Evolutionary conservation across 2,329 filamentous ascomycete genomes (phyloP).

Genomic region (Phoma sp.): DNA sequence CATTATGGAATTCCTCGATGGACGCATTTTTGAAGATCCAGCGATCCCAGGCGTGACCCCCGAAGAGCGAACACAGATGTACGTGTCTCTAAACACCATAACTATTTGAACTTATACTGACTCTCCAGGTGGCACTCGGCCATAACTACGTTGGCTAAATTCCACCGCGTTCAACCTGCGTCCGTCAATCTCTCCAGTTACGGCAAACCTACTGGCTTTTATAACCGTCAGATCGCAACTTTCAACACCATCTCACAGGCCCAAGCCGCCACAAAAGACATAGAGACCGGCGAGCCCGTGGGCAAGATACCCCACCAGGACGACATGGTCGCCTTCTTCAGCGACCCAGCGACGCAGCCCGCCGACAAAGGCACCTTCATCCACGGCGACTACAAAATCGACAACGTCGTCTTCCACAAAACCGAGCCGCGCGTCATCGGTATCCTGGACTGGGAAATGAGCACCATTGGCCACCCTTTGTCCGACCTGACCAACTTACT

Average conservation of each 20-base stretch:
- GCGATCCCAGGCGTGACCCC: conserved; percentile 74
- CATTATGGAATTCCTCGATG: conserved; percentile 94
- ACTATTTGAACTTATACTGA: not conserved
- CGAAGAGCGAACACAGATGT: conserved; percentile 75
- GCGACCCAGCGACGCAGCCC: conserved; percentile 71
- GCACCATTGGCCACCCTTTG: conserved; percentile 93
- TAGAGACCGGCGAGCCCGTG: conserved; percentile 76
- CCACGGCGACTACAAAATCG: conserved; percentile 93
- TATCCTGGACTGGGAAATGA: conserved; percentile 94
- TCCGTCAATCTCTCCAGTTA: conserved; percentile 73
- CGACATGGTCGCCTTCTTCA: conserved; percentile 80
- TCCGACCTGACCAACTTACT: conserved; percentile 86
- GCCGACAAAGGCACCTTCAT: conserved; percentile 79
- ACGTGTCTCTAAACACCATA: conserved; percentile 23
- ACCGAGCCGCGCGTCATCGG: conserved; percentile 88
- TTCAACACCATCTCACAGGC: conserved; percentile 78
- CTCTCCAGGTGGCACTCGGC: conserved; percentile 76
- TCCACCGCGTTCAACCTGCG: conserved; percentile 75
- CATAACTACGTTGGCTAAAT: conserved; percentile 79
- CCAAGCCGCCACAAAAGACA: conserved; percentile 76
- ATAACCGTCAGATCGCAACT: conserved; percentile 82
- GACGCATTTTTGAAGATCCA: conserved; percentile 90
- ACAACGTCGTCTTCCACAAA: conserved; percentile 74
- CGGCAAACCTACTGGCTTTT: conserved; percentile 79
- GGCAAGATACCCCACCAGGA: conserved; percentile 84